A percentile compares a stretch with the other conserved stretches of the same genome.
These are phyloP conservation scores for Dendryphion nanum DNA, from an alignment of 2,329 filamentous ascomycete species.

Conservation along the genomic window DNA sequence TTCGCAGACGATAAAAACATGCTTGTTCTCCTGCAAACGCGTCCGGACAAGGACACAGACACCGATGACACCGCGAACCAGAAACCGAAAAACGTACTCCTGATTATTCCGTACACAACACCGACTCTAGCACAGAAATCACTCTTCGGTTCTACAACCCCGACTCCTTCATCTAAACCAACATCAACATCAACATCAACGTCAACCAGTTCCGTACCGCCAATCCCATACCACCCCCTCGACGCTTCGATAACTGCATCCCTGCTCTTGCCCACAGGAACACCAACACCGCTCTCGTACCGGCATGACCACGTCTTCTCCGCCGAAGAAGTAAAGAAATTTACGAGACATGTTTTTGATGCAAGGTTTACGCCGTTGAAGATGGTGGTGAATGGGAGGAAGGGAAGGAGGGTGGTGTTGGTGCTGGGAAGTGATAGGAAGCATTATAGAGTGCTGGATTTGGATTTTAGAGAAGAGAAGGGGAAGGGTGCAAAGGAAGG, in stretches of 20 bases:
- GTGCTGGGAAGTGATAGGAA: constrained; percentile 55
- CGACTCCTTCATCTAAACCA: not conserved
- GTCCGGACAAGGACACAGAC: not conserved
- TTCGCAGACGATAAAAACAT: constrained; percentile 65
- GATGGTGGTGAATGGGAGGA: constrained; percentile 57
- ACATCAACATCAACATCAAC: not conserved
- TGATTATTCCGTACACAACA: not conserved
- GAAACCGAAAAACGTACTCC: constrained; percentile 1
- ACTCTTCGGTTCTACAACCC: too few species aligned
- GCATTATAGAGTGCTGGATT: constrained; percentile 57
- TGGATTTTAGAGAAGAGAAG: constrained; percentile 43
- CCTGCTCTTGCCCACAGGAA: not conserved
- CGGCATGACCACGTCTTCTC: constrained; percentile 7
- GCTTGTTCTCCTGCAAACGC: constrained; percentile 55
- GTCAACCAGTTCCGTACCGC: constrained; percentile 1
- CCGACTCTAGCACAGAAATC: too few species aligned
- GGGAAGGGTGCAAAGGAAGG: constrained; percentile 11
- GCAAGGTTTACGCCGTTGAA: constrained; percentile 49
- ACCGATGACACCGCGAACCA: not conserved
- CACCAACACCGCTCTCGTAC: constrained; percentile 2
- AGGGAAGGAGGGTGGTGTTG: constrained; percentile 52
- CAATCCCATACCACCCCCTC: constrained; percentile 3
- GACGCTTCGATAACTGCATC: not conserved
- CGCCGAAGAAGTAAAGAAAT: constrained; percentile 9
- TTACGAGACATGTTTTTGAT: constrained; percentile 49